Evolutionary conservation across 148 eudicot species (phyloP), one percentile per base, ranked within the genome.

Genomic region (Vaccinium corymbosum): DNA sequence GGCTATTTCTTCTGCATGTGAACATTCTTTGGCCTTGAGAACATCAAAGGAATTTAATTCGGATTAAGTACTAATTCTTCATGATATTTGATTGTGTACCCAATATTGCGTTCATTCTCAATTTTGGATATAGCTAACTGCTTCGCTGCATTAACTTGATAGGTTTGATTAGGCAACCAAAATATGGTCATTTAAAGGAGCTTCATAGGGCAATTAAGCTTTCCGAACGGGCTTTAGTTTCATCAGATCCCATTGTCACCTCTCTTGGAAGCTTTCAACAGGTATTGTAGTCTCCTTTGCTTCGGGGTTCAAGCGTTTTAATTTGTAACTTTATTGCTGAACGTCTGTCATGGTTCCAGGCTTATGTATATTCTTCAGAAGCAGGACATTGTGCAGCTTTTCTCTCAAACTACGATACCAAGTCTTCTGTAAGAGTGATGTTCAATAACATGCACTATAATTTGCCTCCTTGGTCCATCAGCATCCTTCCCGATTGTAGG

Each of bases 381-480:
- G 84, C 84, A 3, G 98, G 98, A 87, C 89, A 80, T 57, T 97
- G 99, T 87, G 97, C 94, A 32, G 99, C 99, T 61, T 97, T 97
- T 88, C 92, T 97, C 7, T 80, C 98, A 56, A 97, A 93, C 84
- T 91, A 93, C 52, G 93, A 97, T 78, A 80, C 92, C 7, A 83
- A 90, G 1, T 91, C 94, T 50, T 88, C 90, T 52, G 95, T 81
- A 4, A 91, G 84, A 86, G 95, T 97, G 84, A 83, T 92, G 86
- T 94, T 93, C 87, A 94, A 94, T 85, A 91, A 93, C 86, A 87
- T 72, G 89, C 98, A 94, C 89, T 97, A 97, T 74, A 93, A 86
- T 81, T 82, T 97, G 83, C 99, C 99, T 84, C 99, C 97, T 76
- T 94, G 99, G 99, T 97, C 99, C 75, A 94, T 97, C 89, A 97